phyloP scores from a whole-genome alignment of 495 filamentous ascomycete genomes.

The Lasiosphaeria miniovina region DNA sequence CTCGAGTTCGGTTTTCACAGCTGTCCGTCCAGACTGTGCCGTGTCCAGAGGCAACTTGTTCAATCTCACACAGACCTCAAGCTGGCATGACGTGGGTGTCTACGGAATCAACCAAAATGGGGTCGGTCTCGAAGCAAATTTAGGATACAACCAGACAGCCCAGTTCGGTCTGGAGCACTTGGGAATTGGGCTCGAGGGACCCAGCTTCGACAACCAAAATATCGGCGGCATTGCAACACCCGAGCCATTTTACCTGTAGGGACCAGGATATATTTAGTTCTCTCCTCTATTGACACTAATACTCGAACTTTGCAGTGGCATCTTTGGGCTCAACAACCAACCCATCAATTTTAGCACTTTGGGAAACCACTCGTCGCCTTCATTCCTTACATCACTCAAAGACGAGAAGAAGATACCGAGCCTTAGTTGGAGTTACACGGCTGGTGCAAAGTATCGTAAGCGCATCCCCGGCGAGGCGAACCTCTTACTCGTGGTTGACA shows the following conservation, averaged over 20 bases:
- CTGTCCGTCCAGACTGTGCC: conserved; percentile 39
- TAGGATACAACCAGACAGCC: conserved; percentile 42
- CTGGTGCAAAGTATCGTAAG: conserved; percentile 52
- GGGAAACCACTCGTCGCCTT: conserved; percentile 41
- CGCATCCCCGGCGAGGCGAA: no score
- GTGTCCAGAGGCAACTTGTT: conserved; percentile 47
- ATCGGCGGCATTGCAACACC: conserved; percentile 44
- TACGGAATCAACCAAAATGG: conserved; percentile 38
- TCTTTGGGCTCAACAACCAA: conserved; percentile 54
- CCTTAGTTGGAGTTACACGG: conserved; percentile 55
- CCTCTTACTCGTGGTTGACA: background rate
- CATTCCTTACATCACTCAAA: conserved; percentile 49
- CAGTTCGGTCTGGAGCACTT: conserved; percentile 52
- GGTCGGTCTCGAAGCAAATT: conserved; percentile 40
- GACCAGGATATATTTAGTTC: background rate
- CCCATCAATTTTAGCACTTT: conserved; percentile 47
- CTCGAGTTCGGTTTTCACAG: conserved; percentile 25
- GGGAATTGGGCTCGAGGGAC: conserved; percentile 44
- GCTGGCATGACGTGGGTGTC: conserved; percentile 40
- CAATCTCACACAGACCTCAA: conserved; percentile 47
- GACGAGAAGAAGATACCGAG: conserved; percentile 47
- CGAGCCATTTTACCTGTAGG: conserved; percentile 51
- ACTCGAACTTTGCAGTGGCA: conserved; percentile 24
- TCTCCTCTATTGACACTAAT: conserved; percentile 12
- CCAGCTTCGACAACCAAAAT: conserved; percentile 44